Evolutionary conservation across 2,329 filamentous ascomycete species (phyloP), one percentile per base, ranked within the genome.

Genomic region (Fusarium sp.): DNA sequence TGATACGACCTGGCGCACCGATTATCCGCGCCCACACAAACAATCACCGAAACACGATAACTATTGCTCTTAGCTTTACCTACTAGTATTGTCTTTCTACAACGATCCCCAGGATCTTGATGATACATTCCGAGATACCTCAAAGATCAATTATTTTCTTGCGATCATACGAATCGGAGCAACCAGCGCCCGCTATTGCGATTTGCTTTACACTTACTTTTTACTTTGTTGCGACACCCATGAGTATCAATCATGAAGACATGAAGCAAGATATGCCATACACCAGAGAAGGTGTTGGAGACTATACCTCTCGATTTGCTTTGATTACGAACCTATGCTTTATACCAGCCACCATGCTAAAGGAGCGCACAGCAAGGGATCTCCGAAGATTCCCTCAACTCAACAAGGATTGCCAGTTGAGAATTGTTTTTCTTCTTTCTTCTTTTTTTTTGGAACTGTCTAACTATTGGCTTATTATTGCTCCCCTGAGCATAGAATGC

Each of bases 391-490:
- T 18, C 36, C 20, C 14, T 31, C 14, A 33, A 29, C 35, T 29
- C 39, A 31, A 18, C 18, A 36, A 50, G 20, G 9, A 25, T 15
- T 11, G 31, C 11, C 20, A 31, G 25, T 33, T 21, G 14, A 23
- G 10, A 25, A 39, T 39, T 57, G 37, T 18, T 52, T 52, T 21
- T 37, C n/a, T n/a, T n/a, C n/a, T n/a, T n/a, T n/a, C n/a, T 56
- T 49, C 31, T 39, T 20, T 18, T 31, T 49, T 14, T 23, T 29
- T 29, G 46, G 31, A 23, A 37, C 51, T 35, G 29, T 49, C 52
- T 27, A 23, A 37, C 51, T 35, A 21, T 49, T 42, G 21, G 15
- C 21, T 14, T 33, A 37, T n/a, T 40, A 35, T 21, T 37, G 41
- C 27, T 14, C 7, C 25, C 23, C 18, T 11, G 17, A 37, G 42